Evolutionary conservation across 2,329 filamentous ascomycete genomes (phyloP).

Genomic region (Nemania abortiva): DNA sequence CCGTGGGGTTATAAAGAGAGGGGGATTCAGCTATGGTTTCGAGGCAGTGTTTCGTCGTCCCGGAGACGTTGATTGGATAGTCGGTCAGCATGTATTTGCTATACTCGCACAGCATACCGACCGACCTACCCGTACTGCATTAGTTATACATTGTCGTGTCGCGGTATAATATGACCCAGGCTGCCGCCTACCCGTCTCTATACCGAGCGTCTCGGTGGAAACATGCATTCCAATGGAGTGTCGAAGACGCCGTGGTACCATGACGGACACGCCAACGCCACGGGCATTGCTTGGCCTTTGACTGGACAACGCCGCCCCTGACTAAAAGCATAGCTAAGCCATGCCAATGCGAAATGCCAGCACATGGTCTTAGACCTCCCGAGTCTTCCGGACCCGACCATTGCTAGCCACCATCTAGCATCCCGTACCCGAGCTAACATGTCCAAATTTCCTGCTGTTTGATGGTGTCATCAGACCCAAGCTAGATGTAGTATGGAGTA

Average conservation of each 20-base stretch:
- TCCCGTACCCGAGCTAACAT: background rate
- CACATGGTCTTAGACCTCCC: conserved; percentile 13
- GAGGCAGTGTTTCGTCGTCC: conserved; percentile 28
- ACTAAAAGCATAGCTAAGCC: conserved; percentile 13
- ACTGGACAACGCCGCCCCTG: background rate
- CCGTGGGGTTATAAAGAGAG: background rate
- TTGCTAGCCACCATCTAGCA: conserved; percentile 7
- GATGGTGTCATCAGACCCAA: background rate
- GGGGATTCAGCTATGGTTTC: conserved; percentile 29
- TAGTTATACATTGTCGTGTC: background rate
- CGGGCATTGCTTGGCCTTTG: background rate
- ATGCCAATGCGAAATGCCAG: conserved; percentile 15
- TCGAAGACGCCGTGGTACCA: background rate
- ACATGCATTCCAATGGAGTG: background rate
- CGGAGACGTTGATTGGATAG: conserved; percentile 9
- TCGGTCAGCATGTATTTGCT: conserved; percentile 23
- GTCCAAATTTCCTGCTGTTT: background rate
- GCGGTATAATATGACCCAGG: background rate
- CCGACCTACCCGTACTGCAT: background rate
- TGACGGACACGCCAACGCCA: background rate
- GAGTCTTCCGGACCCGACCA: conserved; percentile 26
- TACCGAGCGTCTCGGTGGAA: background rate
- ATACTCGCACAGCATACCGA: background rate
- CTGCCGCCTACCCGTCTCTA: background rate
- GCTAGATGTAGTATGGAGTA: background rate